Evolutionary conservation across 306 rosid genomes (phyloP), one percentile per base, ranked within the genome.

Genomic region (Pyrus pyrifolia): DNA sequence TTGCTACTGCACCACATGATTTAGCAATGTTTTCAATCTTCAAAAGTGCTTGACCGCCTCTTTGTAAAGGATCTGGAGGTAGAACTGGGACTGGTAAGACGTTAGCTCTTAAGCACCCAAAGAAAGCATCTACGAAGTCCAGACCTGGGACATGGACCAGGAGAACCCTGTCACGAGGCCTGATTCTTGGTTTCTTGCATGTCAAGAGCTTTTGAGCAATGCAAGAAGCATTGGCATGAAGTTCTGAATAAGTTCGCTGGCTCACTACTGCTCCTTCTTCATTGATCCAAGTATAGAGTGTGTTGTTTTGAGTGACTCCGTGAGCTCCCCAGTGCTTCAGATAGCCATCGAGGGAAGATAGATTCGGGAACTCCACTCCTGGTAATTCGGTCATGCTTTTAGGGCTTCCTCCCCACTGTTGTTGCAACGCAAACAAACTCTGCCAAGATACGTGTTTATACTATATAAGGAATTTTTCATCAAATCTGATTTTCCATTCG

Each of bases 41-140:
- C 74, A 75, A 53, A 12, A 91, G 93, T 71, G 98, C 90, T 81
- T 93, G 98, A 67, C 96, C 96, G 17, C 92, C 83, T 84, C 89
- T 93, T 81, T 90, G 94, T 87, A 88, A 77, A 35, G 98, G 98
- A 76, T 93, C 98, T 7, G 96, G 96, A 67, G 98, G 98, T 80
- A 91, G 88, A 81, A 93, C 91, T 6, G 98, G 97, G 4, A 93
- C 96, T 0, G 98, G 98, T 31, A 93, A 33, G 73, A 90, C 86
- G 76, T 83, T 86, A 67, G 98, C 96, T 70, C 85, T 85, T 62
- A 93, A 72, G 85, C 98, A 91, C 79, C 98, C 98, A 73, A 90
- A 86, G 88, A 93, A 91, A 71, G 98, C 94, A 71, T 93, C 97
- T n/a, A 93, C 55, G 76, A 93, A 93, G 42, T 93, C 98, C 55